A percentile compares a stretch with the other conserved stretches of the same genome.
phyloP scores from a whole-genome alignment of 2,329 filamentous ascomycete genomes.

The Pseudogymnoascus verrucosus region DNA sequence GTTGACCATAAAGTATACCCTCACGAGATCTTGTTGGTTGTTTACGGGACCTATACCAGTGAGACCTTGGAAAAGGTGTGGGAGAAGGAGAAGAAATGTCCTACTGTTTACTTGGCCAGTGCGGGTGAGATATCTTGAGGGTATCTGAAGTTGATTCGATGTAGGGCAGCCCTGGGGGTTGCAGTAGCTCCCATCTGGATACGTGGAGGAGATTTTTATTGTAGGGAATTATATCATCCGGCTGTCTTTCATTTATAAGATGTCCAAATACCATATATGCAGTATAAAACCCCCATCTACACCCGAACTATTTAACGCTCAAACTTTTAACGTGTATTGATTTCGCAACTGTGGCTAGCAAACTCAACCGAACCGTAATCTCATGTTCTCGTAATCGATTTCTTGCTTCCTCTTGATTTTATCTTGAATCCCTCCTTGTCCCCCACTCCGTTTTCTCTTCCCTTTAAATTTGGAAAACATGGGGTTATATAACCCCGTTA shows the following conservation, averaged over 20 bases:
- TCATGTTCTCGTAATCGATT: background rate
- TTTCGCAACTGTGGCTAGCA: background rate
- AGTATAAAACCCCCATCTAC: background rate
- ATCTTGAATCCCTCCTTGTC: background rate
- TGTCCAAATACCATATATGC: background rate
- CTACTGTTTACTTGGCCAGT: background rate
- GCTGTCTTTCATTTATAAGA: background rate
- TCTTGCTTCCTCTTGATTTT: background rate
- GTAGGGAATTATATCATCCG: background rate
- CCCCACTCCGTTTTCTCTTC: background rate
- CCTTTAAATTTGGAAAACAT: background rate
- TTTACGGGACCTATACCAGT: too few species aligned
- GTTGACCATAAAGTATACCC: background rate
- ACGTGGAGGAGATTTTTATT: background rate
- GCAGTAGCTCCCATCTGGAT: background rate
- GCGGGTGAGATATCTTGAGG: background rate
- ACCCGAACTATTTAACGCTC: too few species aligned
- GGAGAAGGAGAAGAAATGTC: background rate
- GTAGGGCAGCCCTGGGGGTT: background rate
- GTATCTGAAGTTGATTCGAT: background rate
- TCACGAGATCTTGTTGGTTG: background rate
- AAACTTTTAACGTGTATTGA: background rate
- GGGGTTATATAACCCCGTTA: background rate
- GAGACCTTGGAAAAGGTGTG: too few species aligned
- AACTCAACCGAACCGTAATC: too few species aligned